A percentile compares a stretch with the other conserved stretches of the same genome.
Evolutionary conservation across 768 basidiomycete species (phyloP).

Genomic region (Cystofilobasidium ferigula): DNA sequence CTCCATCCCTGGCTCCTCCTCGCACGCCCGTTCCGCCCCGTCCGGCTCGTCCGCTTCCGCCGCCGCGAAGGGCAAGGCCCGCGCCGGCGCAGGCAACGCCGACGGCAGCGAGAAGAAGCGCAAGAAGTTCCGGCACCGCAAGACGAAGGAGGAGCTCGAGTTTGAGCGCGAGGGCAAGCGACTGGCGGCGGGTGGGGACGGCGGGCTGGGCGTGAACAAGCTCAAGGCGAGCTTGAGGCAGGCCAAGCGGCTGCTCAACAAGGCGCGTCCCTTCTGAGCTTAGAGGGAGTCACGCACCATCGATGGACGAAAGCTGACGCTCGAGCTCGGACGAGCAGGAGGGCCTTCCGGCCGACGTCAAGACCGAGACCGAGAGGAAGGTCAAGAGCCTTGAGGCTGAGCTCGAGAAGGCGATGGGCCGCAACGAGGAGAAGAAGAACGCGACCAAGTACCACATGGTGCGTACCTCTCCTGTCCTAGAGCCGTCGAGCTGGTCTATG

Average conservation of each 20-base stretch:
- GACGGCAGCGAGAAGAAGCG: slow-evolving; percentile 1
- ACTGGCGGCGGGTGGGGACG: background rate
- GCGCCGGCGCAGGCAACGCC: background rate
- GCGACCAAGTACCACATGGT: slow-evolving; percentile 71
- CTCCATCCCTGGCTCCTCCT: background rate
- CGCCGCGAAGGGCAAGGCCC: background rate
- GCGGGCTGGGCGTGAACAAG: slow-evolving; percentile 57
- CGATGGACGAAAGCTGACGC: background rate
- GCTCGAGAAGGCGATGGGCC: slow-evolving; percentile 33
- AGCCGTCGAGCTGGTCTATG: background rate
- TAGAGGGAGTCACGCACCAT: no score
- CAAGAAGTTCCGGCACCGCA: slow-evolving; percentile 20
- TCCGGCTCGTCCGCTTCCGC: background rate
- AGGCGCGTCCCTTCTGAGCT: no score
- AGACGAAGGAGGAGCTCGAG: slow-evolving; percentile 16
- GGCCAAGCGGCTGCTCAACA: slow-evolving; percentile 67
- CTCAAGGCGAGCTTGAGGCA: slow-evolving; percentile 75
- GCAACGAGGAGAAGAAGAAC: slow-evolving; percentile 46
- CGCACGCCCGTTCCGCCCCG: background rate
- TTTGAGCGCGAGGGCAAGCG: slow-evolving; percentile 17
- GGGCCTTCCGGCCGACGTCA: slow-evolving; percentile 69
- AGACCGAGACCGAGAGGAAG: slow-evolving; percentile 68
- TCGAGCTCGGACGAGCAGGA: slow-evolving; percentile 45
- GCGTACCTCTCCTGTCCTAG: slow-evolving; percentile 23
- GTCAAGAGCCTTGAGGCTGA: slow-evolving; percentile 57